A percentile compares a stretch with the other conserved stretches of the same genome.
Evolutionary conservation across 2,329 filamentous ascomycete genomes (phyloP).

Genomic region (Beauveria rudraprayagi): DNA sequence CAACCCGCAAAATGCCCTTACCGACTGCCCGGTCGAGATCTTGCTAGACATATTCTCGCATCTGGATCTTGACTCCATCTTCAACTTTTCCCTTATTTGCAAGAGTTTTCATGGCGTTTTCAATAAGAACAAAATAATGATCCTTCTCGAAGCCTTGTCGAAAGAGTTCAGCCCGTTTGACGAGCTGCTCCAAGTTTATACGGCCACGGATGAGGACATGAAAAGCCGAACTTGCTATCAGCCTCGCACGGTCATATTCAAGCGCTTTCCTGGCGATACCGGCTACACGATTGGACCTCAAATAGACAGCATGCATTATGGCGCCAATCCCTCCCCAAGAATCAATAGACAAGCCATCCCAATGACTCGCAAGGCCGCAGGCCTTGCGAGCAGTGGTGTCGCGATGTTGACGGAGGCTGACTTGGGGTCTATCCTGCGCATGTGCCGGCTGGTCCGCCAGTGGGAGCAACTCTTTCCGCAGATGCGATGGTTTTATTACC

Average conservation of each 20-base stretch:
- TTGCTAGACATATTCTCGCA: constrained; percentile 39
- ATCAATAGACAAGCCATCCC: background rate
- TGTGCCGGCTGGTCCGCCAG: constrained; percentile 28
- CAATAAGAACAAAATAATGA: constrained; percentile 28
- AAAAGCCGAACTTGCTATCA: constrained; percentile 27
- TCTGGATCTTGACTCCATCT: constrained; percentile 34
- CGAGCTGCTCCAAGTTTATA: constrained; percentile 39
- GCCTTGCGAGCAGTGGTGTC: constrained; percentile 11
- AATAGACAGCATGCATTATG: constrained; percentile 8
- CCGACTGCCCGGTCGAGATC: constrained; percentile 37
- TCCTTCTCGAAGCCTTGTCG: constrained; percentile 35
- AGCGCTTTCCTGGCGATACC: constrained; percentile 26
- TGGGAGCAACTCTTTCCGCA: constrained; percentile 35
- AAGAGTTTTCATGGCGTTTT: constrained; percentile 34
- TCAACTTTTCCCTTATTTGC: constrained; percentile 30
- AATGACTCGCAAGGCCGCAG: background rate
- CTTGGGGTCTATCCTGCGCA: constrained; percentile 24
- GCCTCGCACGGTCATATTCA: constrained; percentile 31
- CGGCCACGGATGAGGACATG: constrained; percentile 32
- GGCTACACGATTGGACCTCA: constrained; percentile 21
- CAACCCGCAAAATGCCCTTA: constrained; percentile 15
- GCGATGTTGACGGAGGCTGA: constrained; percentile 26
- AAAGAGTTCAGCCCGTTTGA: constrained; percentile 37
- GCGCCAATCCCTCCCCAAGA: background rate
- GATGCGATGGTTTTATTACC: constrained; percentile 38